Conservation (phyloP, 768 basidiomycete species). For the Trametes meyenii region DNA sequence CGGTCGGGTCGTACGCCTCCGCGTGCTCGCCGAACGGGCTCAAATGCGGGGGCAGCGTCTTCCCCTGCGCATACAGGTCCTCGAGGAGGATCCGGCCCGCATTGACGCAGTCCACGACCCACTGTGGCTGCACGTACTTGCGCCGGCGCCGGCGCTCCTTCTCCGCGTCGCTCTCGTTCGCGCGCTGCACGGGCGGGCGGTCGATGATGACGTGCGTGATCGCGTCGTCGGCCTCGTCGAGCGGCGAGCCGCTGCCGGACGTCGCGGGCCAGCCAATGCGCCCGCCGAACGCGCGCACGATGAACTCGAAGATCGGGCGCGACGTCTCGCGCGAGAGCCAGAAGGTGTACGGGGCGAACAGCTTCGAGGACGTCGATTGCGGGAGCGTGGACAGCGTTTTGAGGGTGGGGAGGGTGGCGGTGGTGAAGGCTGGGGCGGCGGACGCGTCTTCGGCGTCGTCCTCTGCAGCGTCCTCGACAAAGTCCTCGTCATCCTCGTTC, state of each 20-base stretch:
- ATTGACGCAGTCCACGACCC: constrained; percentile 97
- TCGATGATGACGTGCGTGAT: constrained; percentile 98
- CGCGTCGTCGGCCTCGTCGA: constrained; percentile 72
- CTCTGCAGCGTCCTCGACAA: constrained; percentile 61
- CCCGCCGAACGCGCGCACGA: constrained; percentile 90
- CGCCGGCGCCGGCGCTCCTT: constrained; percentile 65
- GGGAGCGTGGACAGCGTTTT: constrained; percentile 65
- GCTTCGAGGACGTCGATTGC: constrained; percentile 54
- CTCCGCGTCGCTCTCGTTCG: constrained; percentile 56
- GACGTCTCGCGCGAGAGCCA: constrained; percentile 94
- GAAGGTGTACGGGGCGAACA: constrained; percentile 89
- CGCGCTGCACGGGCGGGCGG: constrained; percentile 62
- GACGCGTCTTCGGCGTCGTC: constrained; percentile 47
- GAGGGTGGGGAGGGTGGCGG: constrained; percentile 64
- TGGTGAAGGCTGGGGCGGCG: constrained; percentile 64
- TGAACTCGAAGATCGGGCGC: constrained; percentile 90
- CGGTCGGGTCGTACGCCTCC: constrained; percentile 74
- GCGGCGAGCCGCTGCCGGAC: constrained; percentile 80
- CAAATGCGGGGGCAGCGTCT: constrained; percentile 88
- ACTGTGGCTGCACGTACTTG: constrained; percentile 95
- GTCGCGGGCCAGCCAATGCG: constrained; percentile 87
- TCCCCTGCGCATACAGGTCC: constrained; percentile 84
- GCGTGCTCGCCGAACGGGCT: constrained; percentile 90
- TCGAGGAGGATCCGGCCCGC: constrained; percentile 81
- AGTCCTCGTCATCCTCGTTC: constrained; percentile 57